phyloP scores from a whole-genome alignment of 345 rosid species.

The Theobroma cacao region DNA sequence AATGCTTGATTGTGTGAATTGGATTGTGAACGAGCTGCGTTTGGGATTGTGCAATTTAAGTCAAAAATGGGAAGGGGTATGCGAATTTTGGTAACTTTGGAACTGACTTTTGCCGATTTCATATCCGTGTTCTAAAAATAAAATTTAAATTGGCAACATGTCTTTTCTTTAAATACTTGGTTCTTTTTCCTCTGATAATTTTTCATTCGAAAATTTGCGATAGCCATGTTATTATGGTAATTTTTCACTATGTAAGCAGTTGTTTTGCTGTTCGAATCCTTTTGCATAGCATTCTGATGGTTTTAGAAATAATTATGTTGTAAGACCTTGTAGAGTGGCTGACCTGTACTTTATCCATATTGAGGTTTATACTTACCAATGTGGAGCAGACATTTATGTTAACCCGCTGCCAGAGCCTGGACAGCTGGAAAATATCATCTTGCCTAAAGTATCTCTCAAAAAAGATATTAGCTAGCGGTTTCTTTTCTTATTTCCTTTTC shows the following conservation, averaged over 20 bases:
- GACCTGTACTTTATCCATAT: background rate
- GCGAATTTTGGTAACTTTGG: too few relatives aligned
- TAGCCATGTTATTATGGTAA: background rate
- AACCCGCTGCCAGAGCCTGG: background rate
- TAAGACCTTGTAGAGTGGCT: background rate
- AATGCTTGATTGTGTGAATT: too few relatives aligned
- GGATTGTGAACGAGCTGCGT: too few relatives aligned
- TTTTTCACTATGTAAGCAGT: background rate
- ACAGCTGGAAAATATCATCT: background rate
- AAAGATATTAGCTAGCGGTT: background rate
- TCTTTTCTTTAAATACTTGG: background rate
- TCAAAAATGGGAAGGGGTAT: too few relatives aligned
- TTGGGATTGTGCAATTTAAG: too few relatives aligned
- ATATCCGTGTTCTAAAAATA: background rate
- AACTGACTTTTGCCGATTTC: background rate
- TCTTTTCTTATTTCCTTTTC: background rate
- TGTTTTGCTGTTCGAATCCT: background rate
- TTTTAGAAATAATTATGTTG: background rate
- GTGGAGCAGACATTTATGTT: background rate
- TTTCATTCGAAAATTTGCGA: background rate
- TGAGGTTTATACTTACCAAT: background rate
- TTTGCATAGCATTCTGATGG: background rate
- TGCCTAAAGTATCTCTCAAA: background rate
- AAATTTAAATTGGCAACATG: background rate
- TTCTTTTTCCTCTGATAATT: background rate